Conservation (phyloP, 2,329 filamentous ascomycete species). For the Fusarium sp. region DNA sequence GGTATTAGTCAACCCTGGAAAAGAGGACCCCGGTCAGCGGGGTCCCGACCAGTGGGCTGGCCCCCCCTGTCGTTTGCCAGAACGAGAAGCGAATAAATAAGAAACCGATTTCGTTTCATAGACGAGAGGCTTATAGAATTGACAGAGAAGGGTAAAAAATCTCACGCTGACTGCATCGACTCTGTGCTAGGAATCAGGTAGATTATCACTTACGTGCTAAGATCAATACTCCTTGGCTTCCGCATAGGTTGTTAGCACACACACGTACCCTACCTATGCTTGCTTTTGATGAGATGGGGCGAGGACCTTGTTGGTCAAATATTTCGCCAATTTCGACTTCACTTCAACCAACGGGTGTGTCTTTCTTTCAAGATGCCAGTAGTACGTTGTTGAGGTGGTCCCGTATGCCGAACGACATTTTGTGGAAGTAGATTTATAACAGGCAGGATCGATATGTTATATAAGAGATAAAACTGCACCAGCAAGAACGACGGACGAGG, state of each 20-base stretch:
- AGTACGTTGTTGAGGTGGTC: constrained; percentile 5
- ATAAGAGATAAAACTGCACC: background rate
- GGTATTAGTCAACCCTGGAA: too few species aligned
- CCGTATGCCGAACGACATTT: background rate
- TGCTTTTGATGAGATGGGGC: constrained; percentile 3
- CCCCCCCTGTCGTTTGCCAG: background rate
- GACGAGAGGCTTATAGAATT: background rate
- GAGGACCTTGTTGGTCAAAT: constrained; percentile 40
- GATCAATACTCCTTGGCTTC: background rate
- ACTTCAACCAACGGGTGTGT: constrained; percentile 8
- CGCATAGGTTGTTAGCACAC: background rate
- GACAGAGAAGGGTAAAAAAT: background rate
- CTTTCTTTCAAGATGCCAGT: constrained; percentile 14
- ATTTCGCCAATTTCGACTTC: too few species aligned
- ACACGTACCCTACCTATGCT: background rate
- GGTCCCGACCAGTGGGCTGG: constrained; percentile 1
- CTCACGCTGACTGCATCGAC: constrained; percentile 9
- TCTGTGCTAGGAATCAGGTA: background rate
- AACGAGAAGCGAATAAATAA: constrained; percentile 15
- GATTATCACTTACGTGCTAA: background rate
- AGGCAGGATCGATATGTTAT: constrained; percentile 2
- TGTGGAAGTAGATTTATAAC: background rate
- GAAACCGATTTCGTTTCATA: background rate
- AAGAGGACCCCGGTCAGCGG: constrained; percentile 13
- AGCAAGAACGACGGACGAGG: background rate